A percentile compares a stretch with the other conserved stretches of the same genome.
Evolutionary conservation across 2,329 filamentous ascomycete species (phyloP).

Genomic region (Apiospora hydei): DNA sequence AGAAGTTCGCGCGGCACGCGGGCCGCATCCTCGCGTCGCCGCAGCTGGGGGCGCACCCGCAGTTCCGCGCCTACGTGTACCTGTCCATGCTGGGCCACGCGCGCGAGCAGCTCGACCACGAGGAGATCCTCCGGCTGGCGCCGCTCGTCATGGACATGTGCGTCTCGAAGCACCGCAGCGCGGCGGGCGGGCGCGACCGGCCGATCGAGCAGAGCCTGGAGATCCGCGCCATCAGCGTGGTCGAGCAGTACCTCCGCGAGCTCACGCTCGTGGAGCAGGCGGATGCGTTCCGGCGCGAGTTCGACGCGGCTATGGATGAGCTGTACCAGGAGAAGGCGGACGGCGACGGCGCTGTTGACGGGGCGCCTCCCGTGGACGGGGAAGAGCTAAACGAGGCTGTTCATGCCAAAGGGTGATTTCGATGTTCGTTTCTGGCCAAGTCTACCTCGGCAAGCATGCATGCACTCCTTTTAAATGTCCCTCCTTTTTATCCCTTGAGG

Average conservation of each 20-base stretch:
- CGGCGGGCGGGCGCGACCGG: constrained; percentile 5
- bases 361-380: background rate
- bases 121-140: constrained; percentile 9
- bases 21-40: background rate
- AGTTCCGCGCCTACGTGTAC: constrained; percentile 5
- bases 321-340: background rate
- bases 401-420: background rate
- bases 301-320: constrained; percentile 4
- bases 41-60: background rate
- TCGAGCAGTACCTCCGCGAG: constrained; percentile 11
- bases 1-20: constrained; percentile 6
- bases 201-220: constrained; percentile 14
- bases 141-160: constrained; percentile 20
- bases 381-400: background rate
- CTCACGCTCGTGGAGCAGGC: background rate
- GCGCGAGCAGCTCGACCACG: constrained; percentile 19
- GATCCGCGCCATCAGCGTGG: constrained; percentile 7
- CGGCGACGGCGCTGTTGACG: background rate
- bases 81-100: constrained; percentile 10
- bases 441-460: background rate
- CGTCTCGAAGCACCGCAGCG: constrained; percentile 10
- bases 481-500: background rate
- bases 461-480: background rate
- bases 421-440: background rate
- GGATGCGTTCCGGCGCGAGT: constrained; percentile 8